Conservation (phyloP, 345 rosid species). For the Microcos paniculata region DNA sequence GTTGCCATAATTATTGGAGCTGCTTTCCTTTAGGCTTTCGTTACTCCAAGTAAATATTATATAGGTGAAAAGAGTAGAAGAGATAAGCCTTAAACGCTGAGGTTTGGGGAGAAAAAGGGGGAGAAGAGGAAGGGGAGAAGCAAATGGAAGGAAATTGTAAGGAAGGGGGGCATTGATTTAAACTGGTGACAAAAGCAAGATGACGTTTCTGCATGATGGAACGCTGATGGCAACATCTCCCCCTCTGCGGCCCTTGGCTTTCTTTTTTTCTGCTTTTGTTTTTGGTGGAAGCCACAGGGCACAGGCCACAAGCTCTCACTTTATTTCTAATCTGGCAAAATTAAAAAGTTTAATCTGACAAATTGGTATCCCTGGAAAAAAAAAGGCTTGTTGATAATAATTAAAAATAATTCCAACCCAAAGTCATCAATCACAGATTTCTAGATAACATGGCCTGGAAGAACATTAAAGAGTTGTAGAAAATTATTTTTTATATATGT, state of each 20-base stretch:
- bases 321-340: background rate
- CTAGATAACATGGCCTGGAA: background rate
- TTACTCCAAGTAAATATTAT: background rate
- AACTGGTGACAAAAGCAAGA: constrained; percentile 17
- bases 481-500: background rate
- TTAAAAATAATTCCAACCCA: background rate
- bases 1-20: constrained; percentile 19
- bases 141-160: constrained; percentile 33
- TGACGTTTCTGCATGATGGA: constrained; percentile 20
- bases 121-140: constrained; percentile 33
- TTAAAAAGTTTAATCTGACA: background rate
- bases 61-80: constrained; percentile 23
- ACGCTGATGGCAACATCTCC: background rate
- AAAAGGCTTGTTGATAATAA: background rate
- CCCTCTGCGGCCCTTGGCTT: background rate
- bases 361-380: background rate
- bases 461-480: background rate
- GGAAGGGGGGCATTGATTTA: constrained; percentile 34
- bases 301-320: background rate
- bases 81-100: constrained; percentile 17
- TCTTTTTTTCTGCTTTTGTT: background rate
- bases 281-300: background rate
- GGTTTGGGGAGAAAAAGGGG: background rate
- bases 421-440: background rate
- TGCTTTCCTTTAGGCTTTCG: background rate